Percentiles rank a stretch among this genome's conserved stretches.
Conservation (phyloP, 805 yeast species). For the Tetrapisispora pingtungensis region DNA sequence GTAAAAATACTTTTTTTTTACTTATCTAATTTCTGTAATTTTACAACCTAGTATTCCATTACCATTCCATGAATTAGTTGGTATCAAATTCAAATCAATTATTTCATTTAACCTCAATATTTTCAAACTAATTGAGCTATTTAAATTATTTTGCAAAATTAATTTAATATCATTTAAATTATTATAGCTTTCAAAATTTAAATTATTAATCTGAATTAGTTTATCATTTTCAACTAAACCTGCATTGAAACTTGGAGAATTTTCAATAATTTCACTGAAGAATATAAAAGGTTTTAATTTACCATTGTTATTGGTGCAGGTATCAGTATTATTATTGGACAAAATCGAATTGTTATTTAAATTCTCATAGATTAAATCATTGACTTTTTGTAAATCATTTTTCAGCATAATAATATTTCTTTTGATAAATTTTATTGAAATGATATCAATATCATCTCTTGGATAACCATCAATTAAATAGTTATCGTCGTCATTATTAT, state of each 20-base stretch:
- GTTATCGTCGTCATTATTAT: neutral
- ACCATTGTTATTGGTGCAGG: neutral
- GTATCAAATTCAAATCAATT: conserved; percentile 31
- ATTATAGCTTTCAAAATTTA: conserved; percentile 48
- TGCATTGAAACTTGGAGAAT: conserved; percentile 48
- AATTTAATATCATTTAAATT: conserved; percentile 37
- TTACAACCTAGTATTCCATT: conserved; percentile 59
- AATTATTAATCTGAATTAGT: conserved; percentile 42
- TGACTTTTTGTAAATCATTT: conserved; percentile 53
- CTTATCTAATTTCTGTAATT: conserved; percentile 1
- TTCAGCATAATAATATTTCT: conserved; percentile 54
- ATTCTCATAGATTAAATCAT: conserved; percentile 37
- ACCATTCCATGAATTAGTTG: conserved; percentile 41
- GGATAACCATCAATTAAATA: conserved; percentile 59
- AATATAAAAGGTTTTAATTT: conserved; percentile 42
- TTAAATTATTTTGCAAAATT: conserved; percentile 34
- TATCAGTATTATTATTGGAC: conserved; percentile 1
- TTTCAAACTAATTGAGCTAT: conserved; percentile 18
- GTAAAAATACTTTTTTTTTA: too few relatives aligned
- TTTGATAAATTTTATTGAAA: conserved; percentile 52
- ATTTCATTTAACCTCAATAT: conserved; percentile 24
- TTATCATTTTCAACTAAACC: conserved; percentile 50
- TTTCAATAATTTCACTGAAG: conserved; percentile 38
- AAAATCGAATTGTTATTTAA: conserved; percentile 33
- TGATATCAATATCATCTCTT: conserved; percentile 70